Evolutionary conservation across 306 rosid genomes (phyloP).

Genomic region (Glycine tomentella): DNA sequence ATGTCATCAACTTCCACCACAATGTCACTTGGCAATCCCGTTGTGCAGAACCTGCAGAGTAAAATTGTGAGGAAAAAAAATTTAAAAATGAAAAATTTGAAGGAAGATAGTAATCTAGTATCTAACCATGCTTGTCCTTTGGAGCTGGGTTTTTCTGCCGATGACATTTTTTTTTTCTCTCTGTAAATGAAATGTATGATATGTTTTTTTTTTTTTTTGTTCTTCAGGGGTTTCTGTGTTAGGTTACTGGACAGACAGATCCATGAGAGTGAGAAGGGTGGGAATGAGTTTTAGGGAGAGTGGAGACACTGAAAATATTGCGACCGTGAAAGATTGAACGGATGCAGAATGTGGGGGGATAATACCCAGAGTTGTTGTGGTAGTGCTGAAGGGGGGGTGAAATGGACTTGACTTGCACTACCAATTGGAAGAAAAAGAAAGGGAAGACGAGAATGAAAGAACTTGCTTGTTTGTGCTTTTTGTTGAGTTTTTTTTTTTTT

Average conservation of each 20-base stretch:
- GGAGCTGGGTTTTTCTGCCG: slow-evolving; percentile 68
- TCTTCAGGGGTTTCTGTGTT: background rate
- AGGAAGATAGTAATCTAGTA: slow-evolving; percentile 30
- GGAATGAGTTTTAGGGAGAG: slow-evolving; percentile 12
- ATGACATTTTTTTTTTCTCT: slow-evolving; percentile 64
- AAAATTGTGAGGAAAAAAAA: background rate
- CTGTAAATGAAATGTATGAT: slow-evolving; percentile 11
- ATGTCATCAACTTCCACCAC: slow-evolving; percentile 85
- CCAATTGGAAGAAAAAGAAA: slow-evolving; percentile 32
- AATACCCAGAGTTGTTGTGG: slow-evolving; percentile 40
- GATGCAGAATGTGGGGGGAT: slow-evolving; percentile 20
- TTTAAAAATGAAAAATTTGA: too few species aligned
- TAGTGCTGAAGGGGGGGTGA: slow-evolving; percentile 41
- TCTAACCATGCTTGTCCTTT: slow-evolving; percentile 93
- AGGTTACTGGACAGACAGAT: slow-evolving; percentile 47
- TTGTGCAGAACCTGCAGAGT: slow-evolving; percentile 85
- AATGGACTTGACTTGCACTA: slow-evolving; percentile 47
- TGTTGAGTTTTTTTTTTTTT: slow-evolving; percentile 51
- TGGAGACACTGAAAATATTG: slow-evolving; percentile 46
- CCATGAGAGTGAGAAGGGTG: slow-evolving; percentile 40
- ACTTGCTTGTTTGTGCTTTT: slow-evolving; percentile 59
- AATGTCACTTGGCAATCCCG: slow-evolving; percentile 97
- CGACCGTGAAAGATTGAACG: slow-evolving; percentile 5
- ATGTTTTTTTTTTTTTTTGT: slow-evolving; percentile 1
- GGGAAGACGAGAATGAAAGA: slow-evolving; percentile 48